Percentiles rank a stretch among this genome's conserved stretches.
These are phyloP conservation scores for Hansenula sp. DNA, from an alignment of 1,139 yeast species.

Conservation along the genomic window DNA sequence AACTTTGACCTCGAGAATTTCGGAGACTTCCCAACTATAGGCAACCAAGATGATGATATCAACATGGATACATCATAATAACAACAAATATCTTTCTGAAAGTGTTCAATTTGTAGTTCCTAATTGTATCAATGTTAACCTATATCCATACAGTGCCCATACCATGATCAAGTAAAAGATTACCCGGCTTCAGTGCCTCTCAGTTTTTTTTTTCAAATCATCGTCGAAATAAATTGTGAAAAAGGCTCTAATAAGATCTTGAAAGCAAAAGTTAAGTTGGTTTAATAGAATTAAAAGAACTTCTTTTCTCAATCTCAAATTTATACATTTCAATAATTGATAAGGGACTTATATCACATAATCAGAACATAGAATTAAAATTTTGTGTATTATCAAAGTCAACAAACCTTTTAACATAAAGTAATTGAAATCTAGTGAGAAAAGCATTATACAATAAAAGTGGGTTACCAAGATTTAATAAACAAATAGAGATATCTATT, in stretches of 20 bases:
- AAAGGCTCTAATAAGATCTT: constrained; percentile 2
- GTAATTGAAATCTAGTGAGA: too few species aligned
- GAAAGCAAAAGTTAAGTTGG: not conserved
- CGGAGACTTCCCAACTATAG: not conserved
- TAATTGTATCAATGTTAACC: too few species aligned
- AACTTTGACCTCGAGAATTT: not conserved
- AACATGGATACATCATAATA: not conserved
- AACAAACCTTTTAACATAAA: too few species aligned
- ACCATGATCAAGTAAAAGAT: too few species aligned
- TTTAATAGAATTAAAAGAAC: too few species aligned
- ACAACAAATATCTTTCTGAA: not conserved
- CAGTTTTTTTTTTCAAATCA: constrained; percentile 2
- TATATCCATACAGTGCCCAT: too few species aligned
- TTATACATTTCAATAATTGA: not conserved
- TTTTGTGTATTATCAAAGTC: not conserved
- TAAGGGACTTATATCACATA: not conserved
- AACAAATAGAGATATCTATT: not conserved
- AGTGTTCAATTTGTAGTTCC: not conserved
- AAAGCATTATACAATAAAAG: not conserved
- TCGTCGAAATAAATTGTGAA: constrained; percentile 1
- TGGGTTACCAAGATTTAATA: too few species aligned
- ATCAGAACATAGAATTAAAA: too few species aligned
- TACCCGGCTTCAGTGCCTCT: not conserved
- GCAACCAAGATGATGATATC: not conserved
- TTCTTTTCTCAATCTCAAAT: not conserved